A percentile compares a stretch with the other conserved stretches of the same genome.
These are phyloP conservation scores for Candida easanensis DNA, from an alignment of 805 yeast species.

Conservation along the genomic window DNA sequence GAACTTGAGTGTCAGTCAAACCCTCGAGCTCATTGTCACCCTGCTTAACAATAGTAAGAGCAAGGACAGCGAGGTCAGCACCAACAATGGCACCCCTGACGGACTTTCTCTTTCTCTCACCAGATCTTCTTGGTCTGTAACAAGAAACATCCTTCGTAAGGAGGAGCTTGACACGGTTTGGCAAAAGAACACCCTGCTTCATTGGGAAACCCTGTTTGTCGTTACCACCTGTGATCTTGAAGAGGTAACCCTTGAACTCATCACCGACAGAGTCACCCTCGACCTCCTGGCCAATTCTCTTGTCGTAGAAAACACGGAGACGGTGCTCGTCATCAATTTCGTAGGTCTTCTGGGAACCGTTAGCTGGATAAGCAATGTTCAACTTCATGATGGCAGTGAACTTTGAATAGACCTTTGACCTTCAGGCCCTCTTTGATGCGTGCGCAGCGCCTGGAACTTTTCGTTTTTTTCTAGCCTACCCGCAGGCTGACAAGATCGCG, in stretches of 20 bases:
- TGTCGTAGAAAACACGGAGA: conserved; percentile 96
- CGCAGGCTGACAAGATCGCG: background rate
- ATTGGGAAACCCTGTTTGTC: conserved; percentile 99
- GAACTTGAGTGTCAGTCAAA: conserved; percentile 89
- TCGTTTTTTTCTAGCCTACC: conserved; percentile 2
- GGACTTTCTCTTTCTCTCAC: conserved; percentile 99
- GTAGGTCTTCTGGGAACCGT: conserved; percentile 98
- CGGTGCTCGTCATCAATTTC: conserved; percentile 99
- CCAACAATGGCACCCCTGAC: conserved; percentile 99
- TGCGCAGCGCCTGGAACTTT: background rate
- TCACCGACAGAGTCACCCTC: conserved; percentile 98
- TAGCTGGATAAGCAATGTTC: conserved; percentile 99
- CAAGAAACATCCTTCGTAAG: conserved; percentile 93
- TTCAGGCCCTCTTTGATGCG: no score
- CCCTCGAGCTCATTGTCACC: conserved; percentile 97
- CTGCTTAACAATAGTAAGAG: conserved; percentile 92
- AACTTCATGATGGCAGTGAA: conserved; percentile 54
- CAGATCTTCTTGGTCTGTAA: conserved; percentile 99
- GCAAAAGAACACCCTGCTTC: conserved; percentile 99
- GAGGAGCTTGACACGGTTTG: conserved; percentile 97
- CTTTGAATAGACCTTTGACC: conserved; percentile 2
- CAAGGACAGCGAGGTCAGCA: conserved; percentile 92
- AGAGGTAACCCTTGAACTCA: conserved; percentile 97
- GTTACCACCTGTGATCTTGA: conserved; percentile 99
- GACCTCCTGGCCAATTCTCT: conserved; percentile 99